Conservation (phyloP, 768 basidiomycete species). For the Rhodotorula kratochvilovae region DNA sequence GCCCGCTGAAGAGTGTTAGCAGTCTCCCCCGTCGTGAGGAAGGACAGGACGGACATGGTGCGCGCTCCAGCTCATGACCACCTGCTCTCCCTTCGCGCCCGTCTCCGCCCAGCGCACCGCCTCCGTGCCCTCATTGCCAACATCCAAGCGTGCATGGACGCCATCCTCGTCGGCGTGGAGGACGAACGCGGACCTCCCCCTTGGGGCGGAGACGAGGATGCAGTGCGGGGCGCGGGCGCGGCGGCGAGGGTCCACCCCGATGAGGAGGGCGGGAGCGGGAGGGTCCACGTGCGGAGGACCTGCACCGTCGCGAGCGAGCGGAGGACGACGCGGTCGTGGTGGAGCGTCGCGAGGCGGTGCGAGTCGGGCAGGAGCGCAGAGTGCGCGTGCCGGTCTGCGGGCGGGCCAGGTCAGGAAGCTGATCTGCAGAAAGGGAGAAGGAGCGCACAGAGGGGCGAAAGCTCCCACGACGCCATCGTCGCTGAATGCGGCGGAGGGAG, state of each 20-base stretch:
- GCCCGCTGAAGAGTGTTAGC: not conserved
- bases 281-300: conserved; percentile 37
- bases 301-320: conserved; percentile 18
- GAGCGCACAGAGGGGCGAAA: conserved; percentile 23
- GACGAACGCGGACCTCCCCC: conserved; percentile 13
- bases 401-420: not conserved
- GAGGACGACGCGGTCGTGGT: conserved; percentile 30
- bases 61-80: conserved; percentile 16
- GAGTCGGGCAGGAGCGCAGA: conserved; percentile 5
- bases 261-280: not conserved
- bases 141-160: conserved; percentile 20
- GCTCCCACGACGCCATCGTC: conserved; percentile 19
- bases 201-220: conserved; percentile 1
- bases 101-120: conserved; percentile 14
- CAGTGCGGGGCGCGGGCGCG: not conserved
- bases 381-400: conserved; percentile 30
- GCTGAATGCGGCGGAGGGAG: too few species aligned
- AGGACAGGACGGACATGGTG: conserved; percentile 9
- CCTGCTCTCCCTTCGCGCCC: not conserved
- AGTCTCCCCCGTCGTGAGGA: not conserved
- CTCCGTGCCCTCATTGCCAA: conserved; percentile 32
- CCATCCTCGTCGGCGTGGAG: conserved; percentile 19
- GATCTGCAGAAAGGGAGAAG: not conserved
- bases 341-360: conserved; percentile 7
- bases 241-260: conserved; percentile 5